phyloP scores from a whole-genome alignment of 257 asterid species.

The Forsythia suspensa region DNA sequence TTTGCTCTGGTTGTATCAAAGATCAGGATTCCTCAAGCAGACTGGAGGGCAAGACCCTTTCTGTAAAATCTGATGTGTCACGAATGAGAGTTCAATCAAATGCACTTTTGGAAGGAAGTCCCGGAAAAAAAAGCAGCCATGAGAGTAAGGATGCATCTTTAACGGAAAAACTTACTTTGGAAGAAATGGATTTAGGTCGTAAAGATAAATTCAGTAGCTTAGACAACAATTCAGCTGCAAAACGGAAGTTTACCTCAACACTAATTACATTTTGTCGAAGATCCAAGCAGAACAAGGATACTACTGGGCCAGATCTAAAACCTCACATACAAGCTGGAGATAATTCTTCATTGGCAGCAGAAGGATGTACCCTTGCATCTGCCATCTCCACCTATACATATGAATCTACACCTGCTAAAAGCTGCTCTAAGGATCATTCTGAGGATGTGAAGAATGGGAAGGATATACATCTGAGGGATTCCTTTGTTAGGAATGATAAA shows the following conservation, averaged over 20 bases:
- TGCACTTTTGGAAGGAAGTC: conserved; percentile 27
- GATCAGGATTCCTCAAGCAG: conserved; percentile 24
- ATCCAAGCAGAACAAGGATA: conserved; percentile 41
- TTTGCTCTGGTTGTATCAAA: conserved; percentile 22
- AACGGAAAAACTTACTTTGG: conserved; percentile 20
- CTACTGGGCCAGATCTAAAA: conserved; percentile 9
- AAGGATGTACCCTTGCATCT: conserved; percentile 24
- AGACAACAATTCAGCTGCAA: conserved; percentile 17
- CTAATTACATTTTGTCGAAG: conserved; percentile 58
- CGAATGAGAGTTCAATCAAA: conserved; percentile 2
- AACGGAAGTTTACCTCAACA: conserved; percentile 36
- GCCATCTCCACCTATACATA: conserved; percentile 18
- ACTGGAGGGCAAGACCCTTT: conserved; percentile 15
- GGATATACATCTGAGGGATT: conserved; percentile 14
- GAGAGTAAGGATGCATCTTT: conserved; percentile 6
- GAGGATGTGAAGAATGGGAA: conserved; percentile 31
- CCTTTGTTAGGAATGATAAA: conserved; percentile 20
- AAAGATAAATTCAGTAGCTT: conserved; percentile 25
- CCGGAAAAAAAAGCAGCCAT: conserved; percentile 10
- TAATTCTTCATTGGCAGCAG: conserved; percentile 19
- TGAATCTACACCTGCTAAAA: conserved; percentile 28
- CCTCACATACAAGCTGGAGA: conserved; percentile 10
- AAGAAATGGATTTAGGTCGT: conserved; percentile 22
- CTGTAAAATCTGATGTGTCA: background rate
- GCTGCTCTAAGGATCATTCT: conserved; percentile 23